A percentile compares a stretch with the other conserved stretches of the same genome.
Conservation (phyloP, 352 stramenopile genomes). For the Aphanomyces cochlioides region DNA sequence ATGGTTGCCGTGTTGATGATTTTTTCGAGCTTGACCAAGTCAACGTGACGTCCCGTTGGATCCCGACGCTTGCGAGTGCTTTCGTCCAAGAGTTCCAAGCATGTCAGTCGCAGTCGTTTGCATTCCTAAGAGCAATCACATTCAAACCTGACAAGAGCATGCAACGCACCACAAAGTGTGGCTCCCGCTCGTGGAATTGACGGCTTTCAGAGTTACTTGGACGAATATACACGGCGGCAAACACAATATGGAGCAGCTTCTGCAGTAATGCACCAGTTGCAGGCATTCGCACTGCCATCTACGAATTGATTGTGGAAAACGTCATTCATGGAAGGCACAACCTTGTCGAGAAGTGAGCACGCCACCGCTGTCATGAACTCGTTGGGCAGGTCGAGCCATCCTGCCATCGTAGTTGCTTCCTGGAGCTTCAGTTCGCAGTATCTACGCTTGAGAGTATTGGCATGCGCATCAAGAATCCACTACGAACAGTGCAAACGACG, state of each 20-base stretch:
- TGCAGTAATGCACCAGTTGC: constrained; percentile 17
- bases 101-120: constrained; percentile 48
- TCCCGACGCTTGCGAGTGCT: constrained; percentile 44
- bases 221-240: constrained; percentile 13
- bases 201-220: not conserved
- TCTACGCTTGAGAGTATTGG: not conserved
- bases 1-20: constrained; percentile 40
- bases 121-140: constrained; percentile 43
- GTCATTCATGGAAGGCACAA: not conserved
- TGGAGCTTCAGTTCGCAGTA: constrained; percentile 64
- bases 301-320: not conserved
- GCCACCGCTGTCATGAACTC: constrained; percentile 69
- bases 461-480: not conserved
- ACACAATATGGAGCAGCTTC: constrained; percentile 8
- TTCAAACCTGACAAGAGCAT: too few relatives aligned
- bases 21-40: constrained; percentile 41
- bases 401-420: constrained; percentile 69
- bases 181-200: constrained; percentile 44
- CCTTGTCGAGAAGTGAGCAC: constrained; percentile 59
- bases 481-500: constrained; percentile 22
- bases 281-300: constrained; percentile 28
- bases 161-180: constrained; percentile 50
- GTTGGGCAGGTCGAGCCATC: constrained; percentile 66
- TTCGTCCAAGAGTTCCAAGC: constrained; percentile 51
- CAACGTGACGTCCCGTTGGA: constrained; percentile 26